Evolutionary conservation across 805 yeast genomes (phyloP).

Genomic region (Saccharomycopsis sp.): DNA sequence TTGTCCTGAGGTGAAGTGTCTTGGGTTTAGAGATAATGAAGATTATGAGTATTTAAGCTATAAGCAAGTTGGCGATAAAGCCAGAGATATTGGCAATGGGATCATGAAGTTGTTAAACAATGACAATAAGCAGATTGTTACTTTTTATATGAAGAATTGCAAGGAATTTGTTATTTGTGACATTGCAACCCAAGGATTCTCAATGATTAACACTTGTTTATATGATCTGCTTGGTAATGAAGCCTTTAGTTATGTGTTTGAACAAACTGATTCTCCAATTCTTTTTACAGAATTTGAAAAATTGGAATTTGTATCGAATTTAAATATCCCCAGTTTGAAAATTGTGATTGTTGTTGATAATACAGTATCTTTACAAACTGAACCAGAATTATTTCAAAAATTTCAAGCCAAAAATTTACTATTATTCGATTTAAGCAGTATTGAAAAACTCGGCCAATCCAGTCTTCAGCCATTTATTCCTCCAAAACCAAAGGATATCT

Average conservation of each 20-base stretch:
- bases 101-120: constrained; percentile 19
- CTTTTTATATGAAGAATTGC: constrained; percentile 47
- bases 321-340: constrained; percentile 30
- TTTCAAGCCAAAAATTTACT: no score
- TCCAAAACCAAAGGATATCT: constrained; percentile 42
- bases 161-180: constrained; percentile 66
- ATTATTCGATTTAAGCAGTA: constrained; percentile 26
- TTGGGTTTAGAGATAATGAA: constrained; percentile 23
- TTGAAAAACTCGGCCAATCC: constrained; percentile 30
- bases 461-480: constrained; percentile 33
- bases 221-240: constrained; percentile 49
- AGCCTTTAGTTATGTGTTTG: constrained; percentile 53
- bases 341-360: constrained; percentile 39
- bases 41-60: constrained; percentile 20
- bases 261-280: constrained; percentile 50
- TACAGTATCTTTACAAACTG: constrained; percentile 25
- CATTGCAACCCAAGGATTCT: constrained; percentile 51
- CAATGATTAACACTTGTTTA: constrained; percentile 39
- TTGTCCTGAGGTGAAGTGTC: constrained; percentile 22
- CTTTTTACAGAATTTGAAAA: constrained; percentile 45
- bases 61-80: constrained; percentile 7
- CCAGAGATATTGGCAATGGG: constrained; percentile 20
- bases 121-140: constrained; percentile 22
- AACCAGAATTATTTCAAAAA: no score
- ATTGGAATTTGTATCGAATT: constrained; percentile 34